Evolutionary conservation across 495 filamentous ascomycete genomes (phyloP), one percentile per base, ranked within the genome.

Genomic region (Hypoxylon rickii): DNA sequence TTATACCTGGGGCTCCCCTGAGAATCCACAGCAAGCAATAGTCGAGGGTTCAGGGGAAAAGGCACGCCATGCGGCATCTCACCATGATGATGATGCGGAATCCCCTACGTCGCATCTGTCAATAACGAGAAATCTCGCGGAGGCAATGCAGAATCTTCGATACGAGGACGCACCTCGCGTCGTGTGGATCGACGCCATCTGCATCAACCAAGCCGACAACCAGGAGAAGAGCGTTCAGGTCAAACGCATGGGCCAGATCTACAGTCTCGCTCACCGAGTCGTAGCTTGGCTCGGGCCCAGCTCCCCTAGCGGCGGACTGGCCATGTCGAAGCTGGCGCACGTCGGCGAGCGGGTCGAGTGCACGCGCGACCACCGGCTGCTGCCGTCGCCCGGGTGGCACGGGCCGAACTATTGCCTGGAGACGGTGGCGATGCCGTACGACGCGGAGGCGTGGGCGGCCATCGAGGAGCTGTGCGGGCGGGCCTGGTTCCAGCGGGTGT

Each of bases 261-360:
- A 66, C 39, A 7, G 21, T 0, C 26, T 34, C n/a, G 70, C 70
- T 2, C 29, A 17, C 4, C 26, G 45, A 8, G 62, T 65, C 2
- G 33, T 71, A 12, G 58, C 57, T 19, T 72, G 70, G 70, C 55
- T 71, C 2, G 68, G 70, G 40, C 52, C 65, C n/a, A 50, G 43
- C 19, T 61, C 43, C 12, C 16, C 19, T 1, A 53, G 36, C n/a
- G 61, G 51, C 37, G 10, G 33, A 6, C 36, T 44, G 0, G 65
- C 55, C 4, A 15, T 61, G 4, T 20, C 57, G 1, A 16, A n/a
- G 24, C 33, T 61, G n/a, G 16, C 19, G 0, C 11, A 42, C 2
- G 13, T 52, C 10, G 55, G 48, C n/a, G 4, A 17, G 11, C 34
- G 45, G 11, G 21, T 47, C 6, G 48, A 42, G 19, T 22, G 17